These are phyloP conservation scores for Lecanicillium sp. DNA, from an alignment of 2,329 filamentous ascomycete species.

Conservation along the genomic window DNA sequence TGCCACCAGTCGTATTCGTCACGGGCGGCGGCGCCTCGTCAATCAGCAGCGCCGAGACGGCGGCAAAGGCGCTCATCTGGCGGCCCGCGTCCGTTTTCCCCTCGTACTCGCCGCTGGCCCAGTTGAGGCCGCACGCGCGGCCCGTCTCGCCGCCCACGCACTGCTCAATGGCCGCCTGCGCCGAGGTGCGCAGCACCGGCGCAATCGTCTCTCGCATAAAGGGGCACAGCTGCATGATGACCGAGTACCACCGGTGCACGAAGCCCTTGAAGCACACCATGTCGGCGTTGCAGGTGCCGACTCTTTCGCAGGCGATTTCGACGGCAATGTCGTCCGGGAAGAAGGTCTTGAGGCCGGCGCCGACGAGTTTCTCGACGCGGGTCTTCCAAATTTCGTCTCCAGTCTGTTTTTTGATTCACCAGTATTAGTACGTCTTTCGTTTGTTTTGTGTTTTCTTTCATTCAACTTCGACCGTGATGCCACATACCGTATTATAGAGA, in stretches of 20 bases:
- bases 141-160: conserved; percentile 43
- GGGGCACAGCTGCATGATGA: conserved; percentile 45
- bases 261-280: conserved; percentile 59
- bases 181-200: conserved; percentile 42
- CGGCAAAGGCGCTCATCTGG: conserved; percentile 49
- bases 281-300: conserved; percentile 50
- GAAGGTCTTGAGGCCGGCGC: conserved; percentile 33
- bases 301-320: conserved; percentile 52
- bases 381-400: conserved; percentile 37
- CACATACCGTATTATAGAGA: conserved; percentile 52
- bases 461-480: too few relatives aligned
- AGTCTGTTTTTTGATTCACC: conserved; percentile 18
- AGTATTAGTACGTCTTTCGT: conserved; percentile 32
- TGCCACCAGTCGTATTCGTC: conserved; percentile 43
- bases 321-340: conserved; percentile 49
- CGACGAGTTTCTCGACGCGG: conserved; percentile 33
- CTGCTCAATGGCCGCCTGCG: conserved; percentile 42
- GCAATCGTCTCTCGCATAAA: conserved; percentile 40
- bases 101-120: conserved; percentile 43
- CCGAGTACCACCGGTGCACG: conserved; percentile 47
- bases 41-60: conserved; percentile 45
- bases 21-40: conserved; percentile 29
- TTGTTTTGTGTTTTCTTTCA: not conserved
- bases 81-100: conserved; percentile 50
- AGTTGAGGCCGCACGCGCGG: conserved; percentile 46